These are phyloP conservation scores for Microbotryum violaceum DNA, from an alignment of 1,284 basidiomycete genomes.

Conservation along the genomic window DNA sequence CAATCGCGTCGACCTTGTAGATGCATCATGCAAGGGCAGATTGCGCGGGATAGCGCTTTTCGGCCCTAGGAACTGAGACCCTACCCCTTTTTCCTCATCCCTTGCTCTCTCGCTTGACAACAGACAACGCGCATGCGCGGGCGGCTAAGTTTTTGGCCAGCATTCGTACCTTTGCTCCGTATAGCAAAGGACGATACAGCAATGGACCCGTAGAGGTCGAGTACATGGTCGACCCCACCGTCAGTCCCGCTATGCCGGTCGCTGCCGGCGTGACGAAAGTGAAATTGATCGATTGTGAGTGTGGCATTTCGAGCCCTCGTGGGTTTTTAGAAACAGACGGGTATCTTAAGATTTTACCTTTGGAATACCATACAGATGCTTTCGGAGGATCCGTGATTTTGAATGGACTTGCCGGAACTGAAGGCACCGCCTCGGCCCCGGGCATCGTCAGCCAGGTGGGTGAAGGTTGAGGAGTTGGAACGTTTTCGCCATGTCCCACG, in stretches of 20 bases:
- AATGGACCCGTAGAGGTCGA: constrained; percentile 29
- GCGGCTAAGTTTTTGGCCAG: not conserved
- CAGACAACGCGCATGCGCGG: constrained; percentile 27
- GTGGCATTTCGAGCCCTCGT: no score
- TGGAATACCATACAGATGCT: constrained; percentile 9
- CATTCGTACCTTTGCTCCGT: constrained; percentile 19
- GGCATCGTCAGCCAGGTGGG: no score
- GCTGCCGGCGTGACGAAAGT: constrained; percentile 3
- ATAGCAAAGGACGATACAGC: constrained; percentile 20
- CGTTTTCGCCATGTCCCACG: not conserved
- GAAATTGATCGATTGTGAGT: constrained; percentile 20
- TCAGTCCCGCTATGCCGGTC: not conserved
- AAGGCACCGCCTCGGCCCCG: constrained; percentile 9
- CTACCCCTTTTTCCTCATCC: no score
- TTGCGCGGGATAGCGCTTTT: not conserved
- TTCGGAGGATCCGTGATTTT: constrained; percentile 25
- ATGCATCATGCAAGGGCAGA: no score
- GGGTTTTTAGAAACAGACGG: not conserved
- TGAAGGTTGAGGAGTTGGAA: constrained; percentile 12
- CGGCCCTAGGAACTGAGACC: no score
- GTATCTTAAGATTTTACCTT: no score
- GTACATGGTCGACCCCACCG: constrained; percentile 14
- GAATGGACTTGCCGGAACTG: constrained; percentile 20
- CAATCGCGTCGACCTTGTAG: no score
- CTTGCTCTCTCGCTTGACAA: not conserved